phyloP scores from a whole-genome alignment of 2,329 filamentous ascomycete species.

The Cladosporium sp. region DNA sequence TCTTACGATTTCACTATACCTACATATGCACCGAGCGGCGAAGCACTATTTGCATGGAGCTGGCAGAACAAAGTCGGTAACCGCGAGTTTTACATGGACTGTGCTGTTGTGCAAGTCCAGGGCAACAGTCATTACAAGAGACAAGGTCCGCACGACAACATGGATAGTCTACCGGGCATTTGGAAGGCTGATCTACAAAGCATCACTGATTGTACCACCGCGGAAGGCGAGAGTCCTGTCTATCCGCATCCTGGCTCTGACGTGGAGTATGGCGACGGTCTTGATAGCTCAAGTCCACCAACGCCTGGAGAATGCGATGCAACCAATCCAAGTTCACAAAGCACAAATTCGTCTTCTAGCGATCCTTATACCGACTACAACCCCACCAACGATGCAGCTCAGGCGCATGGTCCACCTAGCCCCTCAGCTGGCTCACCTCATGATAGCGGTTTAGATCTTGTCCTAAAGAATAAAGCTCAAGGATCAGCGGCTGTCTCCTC shows the following conservation, averaged over 20 bases:
- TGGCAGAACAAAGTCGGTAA: conserved; percentile 54
- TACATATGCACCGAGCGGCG: conserved; percentile 53
- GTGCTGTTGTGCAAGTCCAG: conserved; percentile 63
- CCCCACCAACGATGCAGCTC: not conserved
- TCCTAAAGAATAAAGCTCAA: not conserved
- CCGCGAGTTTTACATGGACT: conserved; percentile 86
- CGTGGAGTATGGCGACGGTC: conserved; percentile 36
- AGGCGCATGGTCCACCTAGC: not conserved
- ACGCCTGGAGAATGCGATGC: conserved; percentile 30
- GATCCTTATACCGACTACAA: conserved; percentile 8
- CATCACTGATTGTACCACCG: conserved; percentile 38
- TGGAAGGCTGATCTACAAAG: conserved; percentile 42
- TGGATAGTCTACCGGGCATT: conserved; percentile 37
- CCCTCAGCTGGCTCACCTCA: not conserved
- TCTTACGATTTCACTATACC: conserved; percentile 66
- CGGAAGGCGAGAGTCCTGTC: conserved; percentile 35
- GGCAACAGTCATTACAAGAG: conserved; percentile 20
- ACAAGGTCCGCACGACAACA: conserved; percentile 15
- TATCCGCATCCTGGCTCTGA: conserved; percentile 40
- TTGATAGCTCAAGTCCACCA: conserved; percentile 25
- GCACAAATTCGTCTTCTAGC: not conserved
- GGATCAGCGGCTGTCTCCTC: not conserved
- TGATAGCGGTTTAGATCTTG: not conserved
- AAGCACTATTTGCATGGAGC: conserved; percentile 69
- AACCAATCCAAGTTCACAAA: conserved; percentile 1